Evolutionary conservation across 106 monocot genomes (phyloP).

Genomic region (Platanthera zijinensis): DNA sequence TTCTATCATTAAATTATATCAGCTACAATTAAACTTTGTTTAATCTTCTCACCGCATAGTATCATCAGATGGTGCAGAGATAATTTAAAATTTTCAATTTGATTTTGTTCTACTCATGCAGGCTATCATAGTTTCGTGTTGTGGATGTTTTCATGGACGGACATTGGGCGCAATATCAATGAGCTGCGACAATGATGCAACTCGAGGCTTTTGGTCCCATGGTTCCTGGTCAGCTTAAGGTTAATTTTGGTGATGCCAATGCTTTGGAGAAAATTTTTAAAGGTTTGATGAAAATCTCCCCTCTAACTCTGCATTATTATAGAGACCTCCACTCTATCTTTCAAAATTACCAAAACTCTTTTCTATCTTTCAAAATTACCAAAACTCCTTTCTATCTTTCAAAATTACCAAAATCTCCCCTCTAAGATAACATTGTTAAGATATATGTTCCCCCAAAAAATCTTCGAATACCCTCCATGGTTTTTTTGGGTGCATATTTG

Average conservation of each 20-base stretch:
- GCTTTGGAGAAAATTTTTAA: slow-evolving; percentile 67
- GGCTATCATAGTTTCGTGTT: slow-evolving; percentile 93
- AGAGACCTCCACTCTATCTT: too few relatives aligned
- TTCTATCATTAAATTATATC: not conserved
- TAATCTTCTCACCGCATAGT: not conserved
- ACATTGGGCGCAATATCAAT: slow-evolving; percentile 93
- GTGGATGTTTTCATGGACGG: slow-evolving; percentile 98
- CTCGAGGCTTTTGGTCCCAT: slow-evolving; percentile 94
- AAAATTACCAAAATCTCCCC: too few relatives aligned
- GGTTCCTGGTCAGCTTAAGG: slow-evolving; percentile 81
- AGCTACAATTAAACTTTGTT: not conserved
- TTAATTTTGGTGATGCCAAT: slow-evolving; percentile 82
- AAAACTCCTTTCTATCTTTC: too few relatives aligned
- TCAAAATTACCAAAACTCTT: too few relatives aligned
- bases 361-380: too few relatives aligned
- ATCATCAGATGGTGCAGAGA: not conserved
- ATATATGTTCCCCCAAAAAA: too few relatives aligned
- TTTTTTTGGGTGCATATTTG: too few relatives aligned
- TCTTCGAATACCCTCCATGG: too few relatives aligned
- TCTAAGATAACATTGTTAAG: too few relatives aligned
- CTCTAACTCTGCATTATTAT: too few relatives aligned
- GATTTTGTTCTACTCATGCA: slow-evolving; percentile 16
- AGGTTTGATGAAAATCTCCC: slow-evolving; percentile 27
- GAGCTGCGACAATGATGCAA: slow-evolving; percentile 98
- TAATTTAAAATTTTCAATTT: slow-evolving; percentile 1